Percentiles rank a stretch among this genome's conserved stretches.
phyloP scores from a whole-genome alignment of 1,139 yeast species.

The Yamadazyma triangularis region DNA sequence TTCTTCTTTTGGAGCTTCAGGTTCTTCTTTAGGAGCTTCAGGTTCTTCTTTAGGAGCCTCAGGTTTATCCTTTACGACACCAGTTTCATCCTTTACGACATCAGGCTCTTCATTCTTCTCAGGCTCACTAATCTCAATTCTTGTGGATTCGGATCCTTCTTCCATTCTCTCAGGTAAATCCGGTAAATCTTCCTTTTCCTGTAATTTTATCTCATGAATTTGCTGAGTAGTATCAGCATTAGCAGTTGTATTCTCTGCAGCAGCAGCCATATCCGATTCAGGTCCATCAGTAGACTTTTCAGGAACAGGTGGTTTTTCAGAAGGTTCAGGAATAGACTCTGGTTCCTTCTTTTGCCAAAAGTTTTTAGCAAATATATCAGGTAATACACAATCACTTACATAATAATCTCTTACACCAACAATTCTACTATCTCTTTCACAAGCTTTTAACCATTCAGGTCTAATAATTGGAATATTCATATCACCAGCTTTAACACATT shows the following conservation, averaged over 20 bases:
- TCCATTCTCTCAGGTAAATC: conserved; percentile 3
- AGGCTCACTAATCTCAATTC: conserved; percentile 1
- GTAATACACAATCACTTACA: conserved; percentile 48
- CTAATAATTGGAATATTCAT: conserved; percentile 90
- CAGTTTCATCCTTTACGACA: conserved; percentile 3
- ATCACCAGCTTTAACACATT: conserved; percentile 74
- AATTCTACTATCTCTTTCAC: conserved; percentile 82
- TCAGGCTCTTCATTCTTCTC: conserved; percentile 2
- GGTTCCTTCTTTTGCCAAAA: conserved; percentile 26
- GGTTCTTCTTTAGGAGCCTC: conserved; percentile 4
- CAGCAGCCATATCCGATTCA: conserved; percentile 14
- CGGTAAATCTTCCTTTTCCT: conserved; percentile 3
- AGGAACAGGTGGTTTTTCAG: conserved; percentile 3
- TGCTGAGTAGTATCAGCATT: conserved; percentile 1
- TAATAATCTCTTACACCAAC: conserved; percentile 91
- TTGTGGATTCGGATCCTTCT: conserved; percentile 2
- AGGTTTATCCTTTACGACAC: conserved; percentile 1
- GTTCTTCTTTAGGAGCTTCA: conserved; percentile 5
- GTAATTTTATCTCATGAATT: background rate
- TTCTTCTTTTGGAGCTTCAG: conserved; percentile 5
- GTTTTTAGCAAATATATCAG: conserved; percentile 42
- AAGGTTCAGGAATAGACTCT: conserved; percentile 7
- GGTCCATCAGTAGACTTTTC: conserved; percentile 33
- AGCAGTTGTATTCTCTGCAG: conserved; percentile 13
- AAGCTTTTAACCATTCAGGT: conserved; percentile 96